Conservation (phyloP, 2,329 filamentous ascomycete genomes). For the Apiospora hydei region DNA sequence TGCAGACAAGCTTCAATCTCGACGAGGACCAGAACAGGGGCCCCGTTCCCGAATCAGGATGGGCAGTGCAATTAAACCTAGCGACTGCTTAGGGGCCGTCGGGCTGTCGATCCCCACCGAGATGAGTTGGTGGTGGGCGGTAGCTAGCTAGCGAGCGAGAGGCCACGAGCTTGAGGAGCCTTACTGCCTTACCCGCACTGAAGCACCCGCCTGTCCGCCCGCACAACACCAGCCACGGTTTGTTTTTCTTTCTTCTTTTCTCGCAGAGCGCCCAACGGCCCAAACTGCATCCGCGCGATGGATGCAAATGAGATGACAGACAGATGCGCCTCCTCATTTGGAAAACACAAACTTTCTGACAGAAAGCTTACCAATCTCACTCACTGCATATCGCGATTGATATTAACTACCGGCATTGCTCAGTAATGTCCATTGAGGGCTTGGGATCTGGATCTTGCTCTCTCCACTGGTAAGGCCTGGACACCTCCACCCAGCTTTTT, state of each 20-base stretch:
- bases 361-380: background rate
- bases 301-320: background rate
- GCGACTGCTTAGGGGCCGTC: background rate
- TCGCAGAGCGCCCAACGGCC: background rate
- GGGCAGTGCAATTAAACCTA: conserved; percentile 16
- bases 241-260: background rate
- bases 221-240: background rate
- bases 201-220: background rate
- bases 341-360: background rate
- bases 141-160: too few species aligned
- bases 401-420: too few species aligned
- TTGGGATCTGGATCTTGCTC: background rate
- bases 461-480: background rate
- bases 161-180: background rate
- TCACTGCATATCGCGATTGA: background rate
- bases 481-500: background rate
- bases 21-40: background rate
- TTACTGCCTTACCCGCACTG: background rate
- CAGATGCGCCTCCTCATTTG: background rate
- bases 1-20: background rate
- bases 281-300: background rate
- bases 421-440: background rate
- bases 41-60: background rate
- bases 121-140: background rate
- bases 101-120: background rate